Evolutionary conservation across 1,284 basidiomycete genomes (phyloP).

Genomic region (Ceratobasidium sp.): DNA sequence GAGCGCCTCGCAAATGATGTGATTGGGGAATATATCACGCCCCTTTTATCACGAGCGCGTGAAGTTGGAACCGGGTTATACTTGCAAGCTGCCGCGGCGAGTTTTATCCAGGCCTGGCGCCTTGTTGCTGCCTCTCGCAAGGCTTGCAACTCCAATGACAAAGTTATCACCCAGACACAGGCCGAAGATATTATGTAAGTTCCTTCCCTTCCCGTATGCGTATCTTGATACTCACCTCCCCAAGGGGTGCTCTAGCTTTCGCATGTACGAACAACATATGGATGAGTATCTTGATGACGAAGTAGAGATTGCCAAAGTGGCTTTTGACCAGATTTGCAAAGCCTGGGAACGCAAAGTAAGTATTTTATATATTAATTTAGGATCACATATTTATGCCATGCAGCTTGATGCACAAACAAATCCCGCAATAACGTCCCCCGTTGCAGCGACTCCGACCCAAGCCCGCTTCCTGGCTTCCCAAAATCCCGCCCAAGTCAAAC

Average conservation of each 20-base stretch:
- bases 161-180: slow-evolving; percentile 55
- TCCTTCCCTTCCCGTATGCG: slow-evolving; percentile 21
- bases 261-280: slow-evolving; percentile 95
- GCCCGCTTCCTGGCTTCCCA: slow-evolving; percentile 83
- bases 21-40: slow-evolving; percentile 88
- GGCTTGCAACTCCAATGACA: slow-evolving; percentile 44
- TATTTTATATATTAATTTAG: slow-evolving; percentile 43
- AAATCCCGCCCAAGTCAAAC: slow-evolving; percentile 93
- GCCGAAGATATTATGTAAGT: slow-evolving; percentile 88
- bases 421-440: slow-evolving; percentile 23
- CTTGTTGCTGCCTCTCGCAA: slow-evolving; percentile 74
- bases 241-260: slow-evolving; percentile 67
- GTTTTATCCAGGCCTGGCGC: slow-evolving; percentile 89
- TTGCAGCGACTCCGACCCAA: slow-evolving; percentile 54
- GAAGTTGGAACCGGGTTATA: slow-evolving; percentile 81
- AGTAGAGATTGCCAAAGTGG: slow-evolving; percentile 81
- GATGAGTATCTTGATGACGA: slow-evolving; percentile 98
- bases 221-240: slow-evolving; percentile 39
- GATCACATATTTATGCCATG: not conserved
- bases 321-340: slow-evolving; percentile 81
- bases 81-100: slow-evolving; percentile 88
- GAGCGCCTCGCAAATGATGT: slow-evolving; percentile 83
- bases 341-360: slow-evolving; percentile 81
- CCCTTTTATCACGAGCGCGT: slow-evolving; percentile 82
- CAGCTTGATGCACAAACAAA: slow-evolving; percentile 34